Base-by-base conservation (phyloP, 1,284 basidiomycete species). In the Naganishia liquefaciens region DNA sequence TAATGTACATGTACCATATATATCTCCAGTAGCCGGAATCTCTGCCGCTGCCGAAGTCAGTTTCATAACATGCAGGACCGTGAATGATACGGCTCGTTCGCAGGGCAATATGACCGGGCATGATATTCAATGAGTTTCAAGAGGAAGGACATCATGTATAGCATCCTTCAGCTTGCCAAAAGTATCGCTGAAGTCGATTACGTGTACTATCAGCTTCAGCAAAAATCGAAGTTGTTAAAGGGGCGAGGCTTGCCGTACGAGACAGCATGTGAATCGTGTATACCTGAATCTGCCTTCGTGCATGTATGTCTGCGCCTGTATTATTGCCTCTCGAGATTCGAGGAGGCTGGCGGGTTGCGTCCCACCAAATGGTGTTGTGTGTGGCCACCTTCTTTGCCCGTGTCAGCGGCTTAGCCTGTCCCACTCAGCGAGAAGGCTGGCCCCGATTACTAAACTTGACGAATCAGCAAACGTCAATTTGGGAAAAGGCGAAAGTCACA, bases 351-450 rank as follows among this genome's bases (percentile, higher is more conserved):
- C 9, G 33, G 33, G 13, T 37, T 37, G 9, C 4, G 5, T n/a
- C 43, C 19, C 43, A 19, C n/a, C 15, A 19, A 17, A 19, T 9
- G 5, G 25, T n/a, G 28, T 51, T 27, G 19, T 51, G 25, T 6
- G 1, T n/a, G 57, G n/a, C 6, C 21, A 27, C 21, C 57, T 37
- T 33, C 13, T 37, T 37, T 37, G 33, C 33, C 33, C 33, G 13
- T 37, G 33, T 37, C 33, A 33, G 23, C 33, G 33, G 3, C 23
- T 33, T 27, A 49, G 46, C 21, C 47, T 33, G 30, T 49, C 40
- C 92, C 92, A 95, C 72, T 92, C 89, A 0, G 87, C 85, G 65
- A 95, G 72, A 54, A 96, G 77, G 70, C 80, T 81, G 65, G 85
- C 81, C 6, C 90, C 92, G 40, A 93, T 84, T n/a, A 74, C 77